Base-by-base conservation (phyloP, 495 filamentous ascomycete genomes). In the Podospora conica region DNA sequence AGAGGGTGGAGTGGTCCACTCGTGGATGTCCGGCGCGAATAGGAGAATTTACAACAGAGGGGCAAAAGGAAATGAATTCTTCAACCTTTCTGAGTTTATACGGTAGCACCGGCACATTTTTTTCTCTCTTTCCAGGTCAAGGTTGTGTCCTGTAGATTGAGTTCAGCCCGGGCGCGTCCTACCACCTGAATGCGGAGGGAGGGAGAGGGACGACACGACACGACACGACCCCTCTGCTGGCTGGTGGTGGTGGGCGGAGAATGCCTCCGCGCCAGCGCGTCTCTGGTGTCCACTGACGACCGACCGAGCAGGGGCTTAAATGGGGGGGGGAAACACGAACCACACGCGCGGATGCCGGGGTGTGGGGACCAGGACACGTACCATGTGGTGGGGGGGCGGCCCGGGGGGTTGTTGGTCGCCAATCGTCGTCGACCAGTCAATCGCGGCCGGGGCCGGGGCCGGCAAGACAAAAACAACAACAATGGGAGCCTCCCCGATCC, bases 401-500 rank as follows among this genome's bases (percentile, higher is more conserved):
- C 57, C 61, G 53, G 55, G 61, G 57, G 58, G 33, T 33, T 57
- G 40, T 21, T 23, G n/a, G 55, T 54, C 58, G 33, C 60, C 55
- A 33, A 58, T 18, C 31, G 20, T 70, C 72, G 65, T 74, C 68
- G 64, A 65, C 61, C 65, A 18, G 15, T 64, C 59, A 40, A 31
- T 25, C 68, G 66, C 63, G 72, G 68, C 65, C 31, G 48, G 18
- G 18, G 53, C 20, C 28, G 25, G 25, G 23, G 24, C 22, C 22
- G 58, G 56, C 33, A 31, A 65, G 62, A 69, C 62, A 70, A 74
- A 66, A 72, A 73, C 68, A 74, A 74, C 69, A 71, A 72, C 65
- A 66, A 63, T 1, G 5, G 25, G n/a, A n/a, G n/a, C n/a, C n/a
- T n/a, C n/a, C 67, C 67, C 11, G 53, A 63, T 66, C 70, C 55